Base-by-base conservation (phyloP, 1,284 basidiomycete genomes). In the Puccinia coronata region DNA sequence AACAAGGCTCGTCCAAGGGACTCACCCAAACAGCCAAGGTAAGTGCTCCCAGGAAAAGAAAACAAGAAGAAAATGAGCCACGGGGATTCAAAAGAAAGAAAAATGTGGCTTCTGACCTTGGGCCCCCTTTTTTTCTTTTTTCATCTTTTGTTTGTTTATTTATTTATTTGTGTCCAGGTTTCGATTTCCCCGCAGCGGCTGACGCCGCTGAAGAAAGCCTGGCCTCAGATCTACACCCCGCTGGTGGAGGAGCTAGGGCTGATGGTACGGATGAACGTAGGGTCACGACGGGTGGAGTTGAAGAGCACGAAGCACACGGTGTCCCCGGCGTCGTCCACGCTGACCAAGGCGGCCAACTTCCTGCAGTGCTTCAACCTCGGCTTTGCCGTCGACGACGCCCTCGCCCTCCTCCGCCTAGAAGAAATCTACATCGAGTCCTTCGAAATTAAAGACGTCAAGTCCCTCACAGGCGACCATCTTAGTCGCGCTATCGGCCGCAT, bases 401-500 rank as follows among this genome's bases (percentile, higher is more conserved):
- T 80, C 34, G 77, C 77, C 11, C 65, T 80, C 43, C 47, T 80
- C 23, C 59, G 77, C 47, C 31, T 80, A 5, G 77, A 80, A 71
- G 77, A 80, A 20, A 80, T 80, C 23, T 80, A 71, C 59, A 71
- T 80, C 18, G 67, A 80, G 63, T 80, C 77, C 9, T 80, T 80
- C 69, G 77, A 80, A 47, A 72, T 80, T 25, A 80, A 80, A 43
- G 77, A 80, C 47, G 77, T 80, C 36, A 80, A 80, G 72, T 9
- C 51, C 16, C 57, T 80, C 18, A 71, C 77, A 9, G 77, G 77
- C 18, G 77, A 80, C 69, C 77, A 80, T 71, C 59, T 80, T 41
- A 80, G 77, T 80, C 77, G 77, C 53, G 77, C 77, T 34, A 80
- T 80, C 41, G 77, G 77, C n/a, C 65, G 77, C n/a, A 80, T 80